phyloP scores from a whole-genome alignment of 2,329 filamentous ascomycete species.

The Colletotrichum endophyticum region DNA sequence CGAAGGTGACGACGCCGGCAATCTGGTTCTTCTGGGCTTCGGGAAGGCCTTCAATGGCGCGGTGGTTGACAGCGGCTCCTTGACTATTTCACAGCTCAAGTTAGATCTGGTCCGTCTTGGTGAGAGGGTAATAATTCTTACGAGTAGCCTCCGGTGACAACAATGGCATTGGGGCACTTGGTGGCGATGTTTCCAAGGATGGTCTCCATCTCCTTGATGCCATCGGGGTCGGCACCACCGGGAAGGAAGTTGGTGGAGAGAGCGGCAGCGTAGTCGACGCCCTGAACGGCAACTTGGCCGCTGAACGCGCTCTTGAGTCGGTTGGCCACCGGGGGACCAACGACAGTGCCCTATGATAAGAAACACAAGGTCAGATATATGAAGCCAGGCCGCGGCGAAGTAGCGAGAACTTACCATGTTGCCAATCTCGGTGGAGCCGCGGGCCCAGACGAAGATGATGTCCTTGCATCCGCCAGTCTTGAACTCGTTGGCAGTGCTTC shows the following conservation, averaged over 20 bases:
- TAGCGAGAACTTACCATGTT: conserved; percentile 19
- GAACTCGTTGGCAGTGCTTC: conserved; percentile 23
- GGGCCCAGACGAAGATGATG: conserved; percentile 25
- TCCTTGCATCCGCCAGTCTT: conserved; percentile 24
- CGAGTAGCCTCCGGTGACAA: conserved; percentile 41
- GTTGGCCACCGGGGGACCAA: conserved; percentile 20
- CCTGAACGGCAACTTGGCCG: conserved; percentile 24
- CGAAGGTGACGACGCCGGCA: conserved; percentile 26
- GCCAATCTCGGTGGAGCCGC: conserved; percentile 23
- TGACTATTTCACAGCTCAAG: conserved; percentile 26
- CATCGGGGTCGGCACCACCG: conserved; percentile 31
- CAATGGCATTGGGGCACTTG: conserved; percentile 36
- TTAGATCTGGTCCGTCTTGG: not conserved
- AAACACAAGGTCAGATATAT: not conserved
- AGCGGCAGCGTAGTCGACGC: conserved; percentile 37
- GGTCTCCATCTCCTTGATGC: conserved; percentile 31
- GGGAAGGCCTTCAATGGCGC: conserved; percentile 25
- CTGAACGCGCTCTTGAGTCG: conserved; percentile 18
- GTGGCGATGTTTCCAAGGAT: conserved; percentile 36
- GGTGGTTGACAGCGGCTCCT: conserved; percentile 29
- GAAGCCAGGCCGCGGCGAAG: not conserved
- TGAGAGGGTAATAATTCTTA: not conserved
- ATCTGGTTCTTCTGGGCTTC: conserved; percentile 20
- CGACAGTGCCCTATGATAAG: conserved; percentile 7
- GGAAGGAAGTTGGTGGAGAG: conserved; percentile 33